Evolutionary conservation across 1,284 basidiomycete genomes (phyloP).

Genomic region (Erythrobasidium hasegawianum): DNA sequence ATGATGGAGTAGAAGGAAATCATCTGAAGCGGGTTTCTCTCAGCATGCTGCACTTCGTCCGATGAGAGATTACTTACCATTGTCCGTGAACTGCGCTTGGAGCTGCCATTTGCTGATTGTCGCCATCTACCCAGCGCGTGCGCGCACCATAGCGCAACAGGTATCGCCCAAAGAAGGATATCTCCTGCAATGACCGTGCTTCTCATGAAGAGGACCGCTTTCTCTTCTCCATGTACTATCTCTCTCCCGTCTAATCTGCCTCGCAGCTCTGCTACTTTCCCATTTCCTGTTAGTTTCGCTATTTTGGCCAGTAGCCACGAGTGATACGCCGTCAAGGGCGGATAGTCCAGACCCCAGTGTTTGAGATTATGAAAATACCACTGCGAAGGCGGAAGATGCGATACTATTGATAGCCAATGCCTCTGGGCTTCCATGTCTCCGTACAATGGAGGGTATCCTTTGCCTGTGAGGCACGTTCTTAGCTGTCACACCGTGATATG

Average conservation of each 20-base stretch:
- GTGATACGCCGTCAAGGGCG: conserved; percentile 81
- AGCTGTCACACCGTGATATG: too few relatives aligned
- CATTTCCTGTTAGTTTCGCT: conserved; percentile 44
- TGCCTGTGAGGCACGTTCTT: too few relatives aligned
- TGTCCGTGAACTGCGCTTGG: conserved; percentile 31
- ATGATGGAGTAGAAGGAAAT: conserved; percentile 67
- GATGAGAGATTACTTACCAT: conserved; percentile 21
- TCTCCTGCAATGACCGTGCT: conserved; percentile 69
- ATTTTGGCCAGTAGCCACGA: conserved; percentile 72
- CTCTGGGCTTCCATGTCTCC: conserved; percentile 92
- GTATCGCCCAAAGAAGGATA: conserved; percentile 68
- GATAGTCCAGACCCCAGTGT: conserved; percentile 92
- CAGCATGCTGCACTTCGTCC: neutral
- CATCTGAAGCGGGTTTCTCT: conserved; percentile 58
- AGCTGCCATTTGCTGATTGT: conserved; percentile 46
- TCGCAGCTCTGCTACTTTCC: conserved; percentile 31
- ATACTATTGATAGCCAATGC: conserved; percentile 87
- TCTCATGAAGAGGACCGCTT: conserved; percentile 64
- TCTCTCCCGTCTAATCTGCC: conserved; percentile 20
- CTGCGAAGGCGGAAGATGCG: conserved; percentile 64
- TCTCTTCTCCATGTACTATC: conserved; percentile 37
- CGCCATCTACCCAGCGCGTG: conserved; percentile 50
- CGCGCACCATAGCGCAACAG: conserved; percentile 54
- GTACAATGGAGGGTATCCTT: conserved; percentile 69
- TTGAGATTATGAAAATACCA: conserved; percentile 85